Evolutionary conservation across 495 filamentous ascomycete genomes (phyloP), one percentile per base, ranked within the genome.

Genomic region (Cercophora sp.): DNA sequence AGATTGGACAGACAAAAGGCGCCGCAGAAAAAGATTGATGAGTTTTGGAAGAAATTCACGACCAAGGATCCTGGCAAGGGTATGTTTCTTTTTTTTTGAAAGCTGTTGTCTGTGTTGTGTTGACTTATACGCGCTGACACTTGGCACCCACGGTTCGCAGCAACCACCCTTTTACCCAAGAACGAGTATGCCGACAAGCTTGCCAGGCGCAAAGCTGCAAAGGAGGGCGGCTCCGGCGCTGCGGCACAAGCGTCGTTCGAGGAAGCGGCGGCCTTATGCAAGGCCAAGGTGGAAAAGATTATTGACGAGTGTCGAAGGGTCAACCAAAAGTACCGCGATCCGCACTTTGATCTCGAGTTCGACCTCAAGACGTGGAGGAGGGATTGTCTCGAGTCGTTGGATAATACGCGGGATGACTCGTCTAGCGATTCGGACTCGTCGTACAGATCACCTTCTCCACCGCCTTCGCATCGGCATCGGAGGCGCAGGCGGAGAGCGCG

Each of bases 311-410:
- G 91, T 66, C 74, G 83, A 20, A 78, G 88, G 8, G 74, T 93
- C 52, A 96, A 96, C 66, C 85, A 89, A 63, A 95, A 92, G 66
- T 96, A 96, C 62, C 80, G 85, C 3, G 91, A 96, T 68, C 81
- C 85, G 22, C 84, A 92, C 67, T 96, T 96, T 63, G 88, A 96
- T 64, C 84, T 96, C 43, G 87, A 91, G 59, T 74, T 79, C 48
- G 91, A 94, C 62, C 71, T 91, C 47, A 88, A 89, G 72, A 73
- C 71, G 24, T 72, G 71, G 11, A 63, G 58, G 16, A 73, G 78
- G 51, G 71, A 86, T 67, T 86, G 78, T 60, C 72, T 90, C 34
- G 79, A 87, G 72, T 76, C 82, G 32, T 70, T 92, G 55, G 61
- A 55, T 53, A 71, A 74, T 62, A 42, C 31, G 24, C 27, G 41